Base-by-base conservation (phyloP, 2,329 filamentous ascomycete species). In the Colletotrichum sp. region DNA sequence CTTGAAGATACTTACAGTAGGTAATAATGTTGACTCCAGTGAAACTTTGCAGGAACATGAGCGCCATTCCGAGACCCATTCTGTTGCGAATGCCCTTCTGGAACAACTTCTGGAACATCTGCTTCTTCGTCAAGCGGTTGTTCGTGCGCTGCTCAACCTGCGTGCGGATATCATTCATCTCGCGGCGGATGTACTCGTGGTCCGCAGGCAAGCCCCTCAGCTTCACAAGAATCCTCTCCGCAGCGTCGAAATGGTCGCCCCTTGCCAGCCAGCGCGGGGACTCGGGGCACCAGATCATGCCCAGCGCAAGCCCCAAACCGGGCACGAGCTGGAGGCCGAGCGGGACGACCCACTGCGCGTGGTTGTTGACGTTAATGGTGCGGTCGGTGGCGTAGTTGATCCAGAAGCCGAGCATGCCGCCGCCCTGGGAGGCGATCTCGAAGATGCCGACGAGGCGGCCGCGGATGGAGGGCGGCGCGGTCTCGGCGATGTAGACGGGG, bases 11-110 rank as follows among this genome's bases (percentile, higher is more conserved):
- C 43, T 13, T 21, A 52, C 43, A 93, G 82, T 92, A 93, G 5
- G 90, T 90, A 67, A 93, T 92, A 36, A 92, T 90, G 80, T 92
- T 90, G 77, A 90, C 88, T 61, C 91, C 82, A 1, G 82, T 83
- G 61, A 83, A 81, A 34, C 81, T 81, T 77, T 85, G 82, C 7
- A 83, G 76, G 39, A 84, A 83, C 82, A 85, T 84, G 89, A 92
- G 89, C 86, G 91, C 78, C 89, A 86, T 43, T 59, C 83, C 90
- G 84, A 92, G 77, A 83, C 89, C 52, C 86, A 87, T 18, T 82
- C 89, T 10, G 88, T 90, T 83, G 30, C 83, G 80, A 16, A 84
- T 81, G 5, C 84, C 82, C 79, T 82, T 82, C n/a, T 82, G 79
- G 75, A 85, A 83, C 5, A 84, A 78, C 79, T 83, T 84, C 78